Conservation (phyloP, 305 asterid genomes). For the Ruellia speciosa region DNA sequence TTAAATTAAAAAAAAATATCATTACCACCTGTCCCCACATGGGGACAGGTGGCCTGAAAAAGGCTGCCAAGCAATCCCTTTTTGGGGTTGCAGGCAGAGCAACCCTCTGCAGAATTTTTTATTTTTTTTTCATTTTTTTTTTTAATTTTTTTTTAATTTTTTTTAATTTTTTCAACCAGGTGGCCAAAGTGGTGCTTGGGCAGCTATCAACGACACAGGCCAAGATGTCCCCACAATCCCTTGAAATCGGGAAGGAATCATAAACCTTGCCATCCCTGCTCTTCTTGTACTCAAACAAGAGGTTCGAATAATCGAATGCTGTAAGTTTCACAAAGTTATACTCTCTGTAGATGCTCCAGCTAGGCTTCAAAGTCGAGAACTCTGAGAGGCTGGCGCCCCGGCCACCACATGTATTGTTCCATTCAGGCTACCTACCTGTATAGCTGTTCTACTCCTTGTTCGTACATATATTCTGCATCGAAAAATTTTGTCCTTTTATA, state of each 20-base stretch:
- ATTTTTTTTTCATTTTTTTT: too few species aligned
- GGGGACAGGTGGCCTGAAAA: too few species aligned
- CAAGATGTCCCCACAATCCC: conserved; percentile 86
- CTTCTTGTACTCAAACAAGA: conserved; percentile 80
- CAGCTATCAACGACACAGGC: conserved; percentile 77
- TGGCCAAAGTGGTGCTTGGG: conserved; percentile 56
- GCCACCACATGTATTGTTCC: conserved; percentile 94
- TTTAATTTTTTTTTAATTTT: too few species aligned
- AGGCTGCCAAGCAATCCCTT: too few species aligned
- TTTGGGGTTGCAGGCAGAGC: too few species aligned
- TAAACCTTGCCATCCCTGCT: conserved; percentile 76
- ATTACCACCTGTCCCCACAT: too few species aligned
- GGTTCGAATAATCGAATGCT: conserved; percentile 74
- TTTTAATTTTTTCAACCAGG: conserved; percentile 20
- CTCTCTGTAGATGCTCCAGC: conserved; percentile 72
- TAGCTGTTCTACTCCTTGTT: conserved; percentile 54
- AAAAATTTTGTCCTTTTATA: background rate
- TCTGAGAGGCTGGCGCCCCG: conserved; percentile 67
- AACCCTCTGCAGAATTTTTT: too few species aligned
- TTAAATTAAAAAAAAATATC: too few species aligned
- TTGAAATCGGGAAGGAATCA: conserved; percentile 64
- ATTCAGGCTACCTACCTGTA: conserved; percentile 59
- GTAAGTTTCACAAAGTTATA: conserved; percentile 76
- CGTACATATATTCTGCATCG: conserved; percentile 60
- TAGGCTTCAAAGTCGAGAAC: conserved; percentile 51